Conservation (phyloP, 345 rosid genomes). For the Capsella bursapastoris region DNA sequence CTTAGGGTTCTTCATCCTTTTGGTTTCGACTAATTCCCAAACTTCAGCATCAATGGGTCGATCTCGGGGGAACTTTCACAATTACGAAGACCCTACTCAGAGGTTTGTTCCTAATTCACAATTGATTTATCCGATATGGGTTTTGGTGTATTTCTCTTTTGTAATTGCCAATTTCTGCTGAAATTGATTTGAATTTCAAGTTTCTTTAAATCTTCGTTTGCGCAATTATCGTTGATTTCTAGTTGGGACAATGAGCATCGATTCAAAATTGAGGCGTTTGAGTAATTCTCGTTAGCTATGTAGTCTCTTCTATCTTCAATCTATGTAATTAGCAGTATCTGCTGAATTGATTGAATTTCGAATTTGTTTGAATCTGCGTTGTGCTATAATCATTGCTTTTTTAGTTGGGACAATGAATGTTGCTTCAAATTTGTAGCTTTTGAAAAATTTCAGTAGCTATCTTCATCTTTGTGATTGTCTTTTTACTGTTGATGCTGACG, state of each 20-base stretch:
- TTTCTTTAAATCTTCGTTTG: conserved; percentile 3
- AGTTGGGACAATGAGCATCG: conserved; percentile 8
- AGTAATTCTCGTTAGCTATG: neutral
- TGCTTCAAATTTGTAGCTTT: conserved; percentile 17
- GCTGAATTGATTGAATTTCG: neutral
- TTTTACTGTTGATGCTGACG: conserved; percentile 11
- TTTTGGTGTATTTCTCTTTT: conserved; percentile 1
- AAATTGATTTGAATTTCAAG: neutral
- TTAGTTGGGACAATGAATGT: conserved; percentile 9
- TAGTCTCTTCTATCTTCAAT: conserved; percentile 20
- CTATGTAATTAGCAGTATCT: neutral
- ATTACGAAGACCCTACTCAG: conserved; percentile 94
- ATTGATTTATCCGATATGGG: neutral
- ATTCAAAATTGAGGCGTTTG: conserved; percentile 12
- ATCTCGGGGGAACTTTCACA: conserved; percentile 89
- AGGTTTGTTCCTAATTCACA: conserved; percentile 52
- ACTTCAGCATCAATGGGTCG: conserved; percentile 71
- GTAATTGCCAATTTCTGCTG: neutral
- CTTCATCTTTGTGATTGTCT: conserved; percentile 28
- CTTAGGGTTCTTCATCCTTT: conserved; percentile 16
- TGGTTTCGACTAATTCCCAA: neutral
- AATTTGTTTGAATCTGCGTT: neutral
- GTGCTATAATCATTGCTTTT: neutral
- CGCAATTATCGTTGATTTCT: neutral
- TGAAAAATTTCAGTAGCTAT: neutral